Base-by-base conservation (phyloP, 2,329 filamentous ascomycete species). In the Biscogniauxia mediterranea region DNA sequence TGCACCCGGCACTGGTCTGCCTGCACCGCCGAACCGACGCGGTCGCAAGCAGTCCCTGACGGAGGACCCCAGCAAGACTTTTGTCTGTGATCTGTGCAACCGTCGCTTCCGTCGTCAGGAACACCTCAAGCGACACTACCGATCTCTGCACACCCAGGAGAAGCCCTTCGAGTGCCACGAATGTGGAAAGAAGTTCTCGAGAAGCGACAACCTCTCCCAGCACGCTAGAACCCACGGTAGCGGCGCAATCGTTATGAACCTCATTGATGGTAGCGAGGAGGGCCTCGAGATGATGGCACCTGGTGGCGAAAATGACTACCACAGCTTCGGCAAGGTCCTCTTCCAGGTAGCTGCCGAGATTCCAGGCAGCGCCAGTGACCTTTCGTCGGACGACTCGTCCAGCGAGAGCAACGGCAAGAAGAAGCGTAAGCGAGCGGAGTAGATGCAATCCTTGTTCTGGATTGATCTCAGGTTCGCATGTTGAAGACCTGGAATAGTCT, bases 121-220 rank as follows among this genome's bases (percentile, higher is more conserved):
- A 78, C 95, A 99, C 74, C 87, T 99, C 63, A 99, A 99, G 88
- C 91, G 95, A 65, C 95, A 99, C 83, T 97, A 97, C 83, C 89
- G 95, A 70, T 98, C 95, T 61, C 92, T 99, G 54, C 95, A 99
- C 83, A 99, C 95, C 1, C 90, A 96, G 74, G 95, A 98, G 76
- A 99, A 98, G 88, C 95, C 95, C 5, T 99, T 98, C 72, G 92
- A 96, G 80, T 99, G 95, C 83, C 86, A 88, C 68, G 94, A 99
- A 80, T 99, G 95, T 73, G 94, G 95, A 71, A 99, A 99, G 89
- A 97, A 96, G 83, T 99, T 98, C 81, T 98, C 94, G 20, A 90
- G 95, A 71, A 96, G 92, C 70, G 95, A 99, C 80, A 99, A 99
- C 82, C 86, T 99, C 17, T 91, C 93, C 23, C 95, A 99, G 80